phyloP scores from a whole-genome alignment of 495 filamentous ascomycete genomes.

The Aspergillus coremiiformis region DNA sequence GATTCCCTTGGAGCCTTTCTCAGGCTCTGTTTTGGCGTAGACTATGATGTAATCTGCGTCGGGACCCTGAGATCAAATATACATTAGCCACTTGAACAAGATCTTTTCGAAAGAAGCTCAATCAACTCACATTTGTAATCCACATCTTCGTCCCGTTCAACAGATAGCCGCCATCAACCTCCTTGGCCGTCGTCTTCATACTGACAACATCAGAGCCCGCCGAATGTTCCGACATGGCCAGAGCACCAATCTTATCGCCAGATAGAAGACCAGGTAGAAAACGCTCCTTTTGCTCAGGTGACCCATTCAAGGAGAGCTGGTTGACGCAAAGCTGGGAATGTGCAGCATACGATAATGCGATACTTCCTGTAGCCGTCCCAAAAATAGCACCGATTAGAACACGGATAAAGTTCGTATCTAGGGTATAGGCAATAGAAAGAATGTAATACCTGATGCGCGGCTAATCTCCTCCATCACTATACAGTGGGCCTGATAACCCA shows the following conservation, averaged over 20 bases:
- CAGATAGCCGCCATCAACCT: constrained; percentile 75
- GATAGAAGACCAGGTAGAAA: constrained; percentile 77
- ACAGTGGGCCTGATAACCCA: constrained; percentile 98
- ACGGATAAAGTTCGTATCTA: not conserved
- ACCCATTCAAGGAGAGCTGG: constrained; percentile 90
- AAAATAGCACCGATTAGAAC: not conserved
- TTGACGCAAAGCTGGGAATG: constrained; percentile 97
- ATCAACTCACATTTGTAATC: constrained; percentile 76
- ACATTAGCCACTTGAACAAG: not conserved
- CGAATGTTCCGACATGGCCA: constrained; percentile 93
- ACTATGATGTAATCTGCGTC: constrained; percentile 86
- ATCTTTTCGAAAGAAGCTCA: not conserved
- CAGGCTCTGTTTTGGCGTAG: constrained; percentile 89
- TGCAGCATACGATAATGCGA: constrained; percentile 88
- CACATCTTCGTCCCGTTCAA: constrained; percentile 97
- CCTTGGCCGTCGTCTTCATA: constrained; percentile 81
- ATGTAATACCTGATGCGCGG: constrained; percentile 49
- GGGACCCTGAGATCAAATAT: constrained; percentile 52
- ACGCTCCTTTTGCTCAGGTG: constrained; percentile 63
- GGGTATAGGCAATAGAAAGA: not conserved
- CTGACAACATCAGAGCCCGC: constrained; percentile 90
- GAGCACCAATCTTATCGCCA: constrained; percentile 75
- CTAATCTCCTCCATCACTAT: constrained; percentile 89
- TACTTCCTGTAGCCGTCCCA: constrained; percentile 74
- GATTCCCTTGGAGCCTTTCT: constrained; percentile 80